phyloP scores from a whole-genome alignment of 495 filamentous ascomycete genomes.

The Hypoxylon rickii region DNA sequence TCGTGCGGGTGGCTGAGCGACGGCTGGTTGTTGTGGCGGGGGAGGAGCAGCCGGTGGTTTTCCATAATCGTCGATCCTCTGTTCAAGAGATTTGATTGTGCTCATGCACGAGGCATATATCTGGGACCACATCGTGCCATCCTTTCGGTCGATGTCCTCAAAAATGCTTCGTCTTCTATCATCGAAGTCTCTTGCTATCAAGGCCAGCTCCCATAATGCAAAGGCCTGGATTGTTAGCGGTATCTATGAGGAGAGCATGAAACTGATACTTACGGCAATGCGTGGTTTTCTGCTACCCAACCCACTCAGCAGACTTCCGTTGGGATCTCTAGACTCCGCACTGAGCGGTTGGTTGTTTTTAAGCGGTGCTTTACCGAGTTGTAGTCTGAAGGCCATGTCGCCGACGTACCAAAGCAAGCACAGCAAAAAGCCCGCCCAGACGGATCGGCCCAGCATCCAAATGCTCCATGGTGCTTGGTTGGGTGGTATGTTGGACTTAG shows the following conservation, averaged over 20 bases:
- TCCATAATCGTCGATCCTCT: conserved; percentile 64
- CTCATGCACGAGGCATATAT: conserved; percentile 68
- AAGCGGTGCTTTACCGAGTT: conserved; percentile 77
- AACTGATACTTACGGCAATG: conserved; percentile 38
- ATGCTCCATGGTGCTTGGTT: conserved; percentile 61
- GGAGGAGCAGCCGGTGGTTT: conserved; percentile 49
- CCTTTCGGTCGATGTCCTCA: conserved; percentile 83
- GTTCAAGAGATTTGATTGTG: conserved; percentile 66
- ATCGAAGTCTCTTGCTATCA: conserved; percentile 73
- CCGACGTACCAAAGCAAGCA: conserved; percentile 72
- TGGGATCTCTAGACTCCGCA: conserved; percentile 83
- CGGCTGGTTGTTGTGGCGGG: conserved; percentile 31
- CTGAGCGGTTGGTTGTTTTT: conserved; percentile 85
- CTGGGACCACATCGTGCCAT: conserved; percentile 80
- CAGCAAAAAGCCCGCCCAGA: conserved; percentile 68
- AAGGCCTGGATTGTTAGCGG: conserved; percentile 60
- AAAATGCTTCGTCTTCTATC: conserved; percentile 81
- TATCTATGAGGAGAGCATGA: not conserved
- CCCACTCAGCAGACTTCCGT: conserved; percentile 84
- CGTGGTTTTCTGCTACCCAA: conserved; percentile 74
- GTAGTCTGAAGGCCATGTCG: conserved; percentile 76
- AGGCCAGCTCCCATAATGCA: conserved; percentile 88
- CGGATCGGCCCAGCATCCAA: conserved; percentile 61
- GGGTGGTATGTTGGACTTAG: conserved; percentile 66
- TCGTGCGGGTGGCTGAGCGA: no score